phyloP scores from a whole-genome alignment of 1,284 basidiomycete species.

The Melampsora larici-populina region DNA sequence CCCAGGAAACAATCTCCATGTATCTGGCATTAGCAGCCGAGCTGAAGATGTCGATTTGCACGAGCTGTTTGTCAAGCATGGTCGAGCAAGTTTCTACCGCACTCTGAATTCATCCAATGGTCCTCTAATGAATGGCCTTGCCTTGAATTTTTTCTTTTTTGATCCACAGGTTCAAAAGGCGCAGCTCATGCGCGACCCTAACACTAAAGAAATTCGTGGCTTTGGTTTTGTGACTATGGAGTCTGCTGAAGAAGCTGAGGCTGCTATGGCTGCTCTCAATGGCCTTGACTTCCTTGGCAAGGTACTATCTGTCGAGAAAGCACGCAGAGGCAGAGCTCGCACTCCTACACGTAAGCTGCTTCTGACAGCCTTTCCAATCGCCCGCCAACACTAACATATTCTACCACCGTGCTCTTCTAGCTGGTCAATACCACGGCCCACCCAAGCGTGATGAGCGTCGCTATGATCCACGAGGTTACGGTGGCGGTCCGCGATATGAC shows the following conservation, averaged over 20 bases:
- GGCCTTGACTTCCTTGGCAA: conserved; percentile 81
- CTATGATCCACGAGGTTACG: conserved; percentile 75
- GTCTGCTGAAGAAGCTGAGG: conserved; percentile 77
- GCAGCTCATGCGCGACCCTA: conserved; percentile 94
- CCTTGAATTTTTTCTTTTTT: not conserved
- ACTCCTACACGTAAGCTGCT: conserved; percentile 38
- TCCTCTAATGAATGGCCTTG: not conserved
- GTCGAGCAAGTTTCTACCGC: conserved; percentile 65
- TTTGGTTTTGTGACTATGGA: conserved; percentile 98
- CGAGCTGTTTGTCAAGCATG: conserved; percentile 78
- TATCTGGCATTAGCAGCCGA: conserved; percentile 75
- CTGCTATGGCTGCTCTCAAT: conserved; percentile 77
- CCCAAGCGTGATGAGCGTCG: conserved; percentile 63
- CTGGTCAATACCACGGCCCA: conserved; percentile 45
- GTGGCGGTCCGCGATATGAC: conserved; percentile 58
- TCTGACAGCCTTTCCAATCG: conserved; percentile 9
- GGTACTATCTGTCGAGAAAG: conserved; percentile 79
- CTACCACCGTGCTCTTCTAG: conserved; percentile 37
- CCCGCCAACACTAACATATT: not conserved
- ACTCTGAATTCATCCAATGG: not conserved
- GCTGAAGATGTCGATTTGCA: conserved; percentile 84
- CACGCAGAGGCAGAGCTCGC: conserved; percentile 52
- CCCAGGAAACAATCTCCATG: conserved; percentile 94
- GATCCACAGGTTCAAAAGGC: conserved; percentile 61
- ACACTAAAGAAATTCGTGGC: conserved; percentile 89